Evolutionary conservation across 306 rosid genomes (phyloP).

Genomic region (Dalbergia cochinchinensis): DNA sequence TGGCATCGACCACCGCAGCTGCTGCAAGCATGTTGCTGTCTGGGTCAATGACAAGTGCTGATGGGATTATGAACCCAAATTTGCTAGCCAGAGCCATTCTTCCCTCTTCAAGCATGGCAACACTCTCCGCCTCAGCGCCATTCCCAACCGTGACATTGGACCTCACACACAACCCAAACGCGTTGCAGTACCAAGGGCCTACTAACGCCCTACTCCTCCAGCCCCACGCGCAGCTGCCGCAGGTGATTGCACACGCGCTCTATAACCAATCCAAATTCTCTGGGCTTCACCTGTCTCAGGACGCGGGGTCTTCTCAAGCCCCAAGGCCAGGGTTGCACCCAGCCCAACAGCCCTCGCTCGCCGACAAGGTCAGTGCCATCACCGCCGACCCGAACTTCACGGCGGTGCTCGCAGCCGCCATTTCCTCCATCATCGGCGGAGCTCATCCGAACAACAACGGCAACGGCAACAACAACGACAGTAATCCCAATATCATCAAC

Average conservation of each 20-base stretch:
- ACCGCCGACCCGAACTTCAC: constrained; percentile 88
- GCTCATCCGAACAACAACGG: constrained; percentile 51
- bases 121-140: constrained; percentile 91
- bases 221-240: neutral
- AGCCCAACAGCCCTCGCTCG: constrained; percentile 53
- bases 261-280: constrained; percentile 89
- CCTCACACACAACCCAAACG: constrained; percentile 68
- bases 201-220: constrained; percentile 53
- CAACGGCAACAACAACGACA: constrained; percentile 5
- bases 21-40: constrained; percentile 90
- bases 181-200: constrained; percentile 66
- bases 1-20: constrained; percentile 92
- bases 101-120: constrained; percentile 82
- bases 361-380: constrained; percentile 66
- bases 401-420: constrained; percentile 91
- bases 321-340: constrained; percentile 49
- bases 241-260: constrained; percentile 63
- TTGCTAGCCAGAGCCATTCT: constrained; percentile 82
- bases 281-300: constrained; percentile 91
- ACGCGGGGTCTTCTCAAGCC: constrained; percentile 59
- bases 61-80: constrained; percentile 84
- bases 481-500: constrained; percentile 30
- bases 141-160: constrained; percentile 89
- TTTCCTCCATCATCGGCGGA: constrained; percentile 89
- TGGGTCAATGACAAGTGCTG: constrained; percentile 90